Base-by-base conservation (phyloP, 805 yeast genomes). In the Blastobotrys mokoenaii region DNA sequence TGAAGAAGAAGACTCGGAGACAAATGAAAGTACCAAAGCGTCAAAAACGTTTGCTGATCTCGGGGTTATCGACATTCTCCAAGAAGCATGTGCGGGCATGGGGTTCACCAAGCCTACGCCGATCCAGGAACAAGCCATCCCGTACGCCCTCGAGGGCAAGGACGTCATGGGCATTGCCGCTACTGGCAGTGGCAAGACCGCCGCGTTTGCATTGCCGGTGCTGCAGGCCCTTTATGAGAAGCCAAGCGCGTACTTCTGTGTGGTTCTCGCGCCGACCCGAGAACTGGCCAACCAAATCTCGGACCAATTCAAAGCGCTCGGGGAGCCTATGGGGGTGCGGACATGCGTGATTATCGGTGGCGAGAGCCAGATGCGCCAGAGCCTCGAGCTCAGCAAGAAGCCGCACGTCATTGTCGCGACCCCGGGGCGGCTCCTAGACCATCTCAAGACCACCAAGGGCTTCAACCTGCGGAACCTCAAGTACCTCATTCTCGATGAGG, bases 121-220 rank as follows among this genome's bases (percentile, higher is more conserved):
- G 9, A 93, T 93, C 63, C 99, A 93, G 67, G 74, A 98, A 53
- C 90, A 90, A 61, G 82, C 98, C 2, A 85, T 93, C 47, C 98
- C 98, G 0, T 70, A 88, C 45, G 81, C 93, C 48, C 69, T 93
- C 69, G 86, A 84, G 39, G 83, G 79, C 46, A 74, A 94, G 59
- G 98, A 93, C 66, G 95, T 93, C 36, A 98, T 93, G 12, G 99
- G 97, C 60, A 93, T 93, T 98, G 99, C 99, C 12, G 76, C 98
- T 59, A 93, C 99, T 0, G 99, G 99, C 57, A 85, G 96, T 20
- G 99, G 99, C 72, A 93, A 93, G 62, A 93, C 99, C 0, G 98
- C 98, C 6, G 98, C 98, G 0, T 93, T 93, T 71, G 97, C 97
- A 7, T 79, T 93, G 43, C 98, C 98, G 1, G 86, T 93, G 38